Evolutionary conservation across 108 stramenopile species (phyloP).

Genomic region (Asterionellopsis glacialis): DNA sequence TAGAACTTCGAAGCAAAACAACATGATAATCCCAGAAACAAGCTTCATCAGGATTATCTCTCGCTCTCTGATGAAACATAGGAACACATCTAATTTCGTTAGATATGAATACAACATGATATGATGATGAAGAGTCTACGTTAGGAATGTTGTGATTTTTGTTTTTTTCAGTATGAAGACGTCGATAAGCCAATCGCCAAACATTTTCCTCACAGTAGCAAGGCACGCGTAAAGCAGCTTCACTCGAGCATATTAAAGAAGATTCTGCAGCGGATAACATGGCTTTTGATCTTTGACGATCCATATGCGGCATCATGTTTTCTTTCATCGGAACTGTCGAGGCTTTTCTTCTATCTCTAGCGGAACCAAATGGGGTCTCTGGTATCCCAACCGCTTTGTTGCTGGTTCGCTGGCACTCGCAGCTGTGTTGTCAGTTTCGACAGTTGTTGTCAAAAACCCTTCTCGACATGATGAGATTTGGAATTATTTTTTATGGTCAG

Average conservation of each 20-base stretch:
- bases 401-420: too few species aligned
- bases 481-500: too few species aligned
- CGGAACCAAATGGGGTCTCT: too few species aligned
- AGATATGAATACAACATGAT: slow-evolving; percentile 66
- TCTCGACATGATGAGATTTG: too few species aligned
- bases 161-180: slow-evolving; percentile 9
- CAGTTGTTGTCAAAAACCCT: too few species aligned
- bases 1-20: slow-evolving; percentile 35
- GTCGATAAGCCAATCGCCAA: slow-evolving; percentile 72
- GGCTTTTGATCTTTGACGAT: too few species aligned
- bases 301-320: too few species aligned
- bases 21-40: slow-evolving; percentile 90
- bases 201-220: slow-evolving; percentile 90
- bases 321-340: too few species aligned
- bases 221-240: slow-evolving; percentile 62
- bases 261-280: slow-evolving; percentile 1
- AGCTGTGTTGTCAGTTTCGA: too few species aligned
- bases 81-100: slow-evolving; percentile 64
- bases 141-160: slow-evolving; percentile 5
- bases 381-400: too few species aligned
- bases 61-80: slow-evolving; percentile 65
- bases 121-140: slow-evolving; percentile 4
- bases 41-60: slow-evolving; percentile 19
- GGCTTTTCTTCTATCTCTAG: too few species aligned
- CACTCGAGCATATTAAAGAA: slow-evolving; percentile 42